Base-by-base conservation (phyloP, 192 early-diverging fungal genomes). In the Backusella tarrabulga region DNA sequence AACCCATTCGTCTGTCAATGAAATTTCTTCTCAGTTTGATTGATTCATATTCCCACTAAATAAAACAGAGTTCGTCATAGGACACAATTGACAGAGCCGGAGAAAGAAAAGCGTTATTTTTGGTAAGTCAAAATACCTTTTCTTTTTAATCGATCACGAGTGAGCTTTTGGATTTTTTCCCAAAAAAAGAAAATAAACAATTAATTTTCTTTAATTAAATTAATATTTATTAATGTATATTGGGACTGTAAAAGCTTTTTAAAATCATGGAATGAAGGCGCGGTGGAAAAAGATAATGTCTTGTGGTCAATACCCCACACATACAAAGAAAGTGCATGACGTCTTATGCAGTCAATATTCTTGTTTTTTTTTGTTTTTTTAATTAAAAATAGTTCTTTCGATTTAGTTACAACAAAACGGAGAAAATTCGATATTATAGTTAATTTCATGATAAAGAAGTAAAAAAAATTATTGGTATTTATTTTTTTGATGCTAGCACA, bases 131-230 rank as follows among this genome's bases (percentile, higher is more conserved):
- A 60, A 60, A 21, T 60, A 9, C 54, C 9, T 60, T 60, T 12
- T 60, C 21, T 60, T 60, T 60, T 3, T 0, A 60, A 60, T 60
- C 54, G 54, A 60, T 60, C 54, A 60, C 26, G 21, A 60, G 54
- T 21, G 54, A 14, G 11, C 9, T 60, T 60, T 60, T 29, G n/a
- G 8, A 9, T 14, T 60, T 60, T 60, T 60, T 8, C 3, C 23
- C n/a, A 60, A 60, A 60, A 17, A 60, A 60, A 60, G 54, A 60
- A 60, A 60, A 50, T 21, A 50, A 60, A 60, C 54, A 50, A 50
- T 50, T 50, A 50, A 50, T 50, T n/a, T 50, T 50, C 0, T 19
- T 50, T 50, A 50, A 50, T 50, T 50, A 50, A 50, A 50, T 50
- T 50, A 50, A 50, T 50, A 50, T 40, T 40, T 40, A 40, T 40